Evolutionary conservation across 352 stramenopile genomes (phyloP), one percentile per base, ranked within the genome.

Genomic region (Elongisporangium prolatum): DNA sequence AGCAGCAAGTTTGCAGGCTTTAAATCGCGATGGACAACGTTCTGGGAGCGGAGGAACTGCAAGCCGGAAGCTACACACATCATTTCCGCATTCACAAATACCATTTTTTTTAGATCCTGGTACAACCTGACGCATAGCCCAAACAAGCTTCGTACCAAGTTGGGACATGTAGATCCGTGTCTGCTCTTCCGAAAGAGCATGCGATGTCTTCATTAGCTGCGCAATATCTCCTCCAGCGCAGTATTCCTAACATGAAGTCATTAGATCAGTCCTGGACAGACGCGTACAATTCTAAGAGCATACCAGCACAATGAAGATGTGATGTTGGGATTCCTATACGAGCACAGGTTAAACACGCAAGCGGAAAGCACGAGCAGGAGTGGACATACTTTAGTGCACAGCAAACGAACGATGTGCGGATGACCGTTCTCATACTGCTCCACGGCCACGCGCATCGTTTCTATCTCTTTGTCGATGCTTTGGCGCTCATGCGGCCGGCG

Each of bases 371-470:
- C 14, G 1, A 44, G 8, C 14, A 13, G 11, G 9, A 1, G 34
- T 44, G 11, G 4, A 44, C 34, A 13, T 17, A 44, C 34, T 44
- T 92, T 92, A 4, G 83, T 93, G 57, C 79, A 89, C 37, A 93
- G 57, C 54, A 93, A 63, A 6, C 83, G 83, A 57, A 93, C 80
- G 52, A 93, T 93, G 50, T 93, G 82, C 52, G 83, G 83, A 58
- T 93, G 83, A n/a, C 83, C 83, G 40, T 93, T 93, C 64, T 93
- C 83, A 59, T 85, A 93, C 65, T 91, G 78, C 68, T 93, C 83
- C 37, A 93, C 83, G 16, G 83, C 83, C 40, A 93, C 83, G 55
- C 79, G 78, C 83, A 93, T 93, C 20, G 83, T 93, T 64, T 90
- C 83, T 44, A 93, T 91, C 68, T 93, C 83, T 55, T 93, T 93